A percentile compares a stretch with the other conserved stretches of the same genome.
These are phyloP conservation scores for Trametes pubescens DNA, from an alignment of 1,284 basidiomycete species.

Conservation along the genomic window DNA sequence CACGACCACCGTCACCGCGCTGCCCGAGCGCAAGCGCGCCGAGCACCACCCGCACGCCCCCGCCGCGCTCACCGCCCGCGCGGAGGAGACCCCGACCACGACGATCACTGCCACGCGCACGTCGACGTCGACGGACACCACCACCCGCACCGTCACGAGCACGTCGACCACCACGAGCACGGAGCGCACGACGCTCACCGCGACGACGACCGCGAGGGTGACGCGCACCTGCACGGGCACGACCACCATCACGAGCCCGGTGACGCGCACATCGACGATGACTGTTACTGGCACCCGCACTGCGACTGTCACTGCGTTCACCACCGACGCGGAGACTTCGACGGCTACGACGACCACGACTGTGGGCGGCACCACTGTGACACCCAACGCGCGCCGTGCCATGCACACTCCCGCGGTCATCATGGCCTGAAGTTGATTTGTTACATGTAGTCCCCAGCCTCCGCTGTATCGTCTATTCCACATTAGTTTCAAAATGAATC, in stretches of 20 bases:
- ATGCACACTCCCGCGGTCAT: neutral
- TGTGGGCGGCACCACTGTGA: neutral
- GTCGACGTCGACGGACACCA: neutral
- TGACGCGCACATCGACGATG: neutral
- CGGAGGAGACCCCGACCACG: conserved; percentile 45
- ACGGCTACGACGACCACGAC: conserved; percentile 5
- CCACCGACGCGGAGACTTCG: neutral
- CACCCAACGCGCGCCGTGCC: neutral
- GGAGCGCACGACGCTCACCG: neutral
- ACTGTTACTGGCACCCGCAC: neutral
- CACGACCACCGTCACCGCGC: neutral
- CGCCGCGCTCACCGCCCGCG: conserved; percentile 46
- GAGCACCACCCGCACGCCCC: neutral
- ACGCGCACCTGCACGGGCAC: conserved; percentile 1
- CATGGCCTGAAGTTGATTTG: neutral
- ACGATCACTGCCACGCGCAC: neutral
- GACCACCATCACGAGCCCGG: neutral
- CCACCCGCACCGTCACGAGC: conserved; percentile 1
- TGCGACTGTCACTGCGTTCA: conserved; percentile 2
- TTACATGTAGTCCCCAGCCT: no score
- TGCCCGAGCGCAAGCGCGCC: neutral
- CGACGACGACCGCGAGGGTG: conserved; percentile 1
- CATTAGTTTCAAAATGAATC: no score
- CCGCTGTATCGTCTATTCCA: no score
- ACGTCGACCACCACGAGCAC: neutral